Conservation (phyloP, 306 rosid genomes). For the Quercus cerris region DNA sequence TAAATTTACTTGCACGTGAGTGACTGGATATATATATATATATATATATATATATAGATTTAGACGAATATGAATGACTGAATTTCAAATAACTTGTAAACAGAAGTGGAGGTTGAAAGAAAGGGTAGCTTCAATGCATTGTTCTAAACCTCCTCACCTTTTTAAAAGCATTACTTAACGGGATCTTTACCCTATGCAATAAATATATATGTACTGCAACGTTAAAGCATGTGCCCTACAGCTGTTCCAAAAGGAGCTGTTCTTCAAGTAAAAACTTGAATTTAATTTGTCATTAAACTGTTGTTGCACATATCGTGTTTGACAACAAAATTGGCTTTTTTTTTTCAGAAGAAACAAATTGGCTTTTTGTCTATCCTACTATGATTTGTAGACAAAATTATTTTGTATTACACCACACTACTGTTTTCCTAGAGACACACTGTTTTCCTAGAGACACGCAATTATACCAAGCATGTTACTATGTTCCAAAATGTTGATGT, state of each 20-base stretch:
- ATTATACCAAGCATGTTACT: background rate
- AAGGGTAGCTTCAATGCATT: slow-evolving; percentile 7
- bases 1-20: slow-evolving; percentile 10
- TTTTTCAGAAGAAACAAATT: background rate
- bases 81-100: background rate
- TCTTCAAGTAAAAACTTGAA: slow-evolving; percentile 13
- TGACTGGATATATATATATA: no score
- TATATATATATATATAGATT: no score
- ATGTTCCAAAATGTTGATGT: slow-evolving; percentile 33
- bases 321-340: background rate
- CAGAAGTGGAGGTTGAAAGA: background rate
- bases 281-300: slow-evolving; percentile 10
- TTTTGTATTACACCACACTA: background rate
- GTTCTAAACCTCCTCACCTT: slow-evolving; percentile 4
- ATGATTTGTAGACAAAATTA: background rate
- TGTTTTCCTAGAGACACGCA: background rate
- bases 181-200: slow-evolving; percentile 26
- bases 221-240: slow-evolving; percentile 27
- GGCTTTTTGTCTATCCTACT: background rate
- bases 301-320: background rate
- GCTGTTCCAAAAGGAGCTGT: slow-evolving; percentile 5
- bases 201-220: slow-evolving; percentile 13
- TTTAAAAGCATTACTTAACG: slow-evolving; percentile 17
- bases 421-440: background rate
- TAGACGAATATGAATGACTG: background rate